phyloP scores from a whole-genome alignment of 2,329 filamentous ascomycete genomes.

The Hypoxylon sp. region DNA sequence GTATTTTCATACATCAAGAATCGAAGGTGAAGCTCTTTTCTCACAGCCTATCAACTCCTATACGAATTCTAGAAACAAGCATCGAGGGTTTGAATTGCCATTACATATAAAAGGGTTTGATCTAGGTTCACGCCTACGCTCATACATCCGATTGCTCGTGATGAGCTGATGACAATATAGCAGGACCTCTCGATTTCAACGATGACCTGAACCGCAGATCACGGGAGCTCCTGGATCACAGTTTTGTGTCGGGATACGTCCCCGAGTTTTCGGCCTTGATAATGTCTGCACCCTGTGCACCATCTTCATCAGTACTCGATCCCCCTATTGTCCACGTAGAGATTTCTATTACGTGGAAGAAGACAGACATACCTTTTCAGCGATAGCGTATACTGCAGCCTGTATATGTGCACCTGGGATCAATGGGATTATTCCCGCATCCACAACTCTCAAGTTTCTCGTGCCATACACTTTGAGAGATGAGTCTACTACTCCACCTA shows the following conservation, averaged over 20 bases:
- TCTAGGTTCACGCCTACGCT: not conserved
- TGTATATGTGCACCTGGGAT: constrained; percentile 57
- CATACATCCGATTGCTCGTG: not conserved
- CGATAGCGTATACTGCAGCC: constrained; percentile 48
- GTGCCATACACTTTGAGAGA: constrained; percentile 60
- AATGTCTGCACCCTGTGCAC: constrained; percentile 59
- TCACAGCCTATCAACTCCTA: not conserved
- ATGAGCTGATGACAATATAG: not conserved
- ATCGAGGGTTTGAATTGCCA: not conserved
- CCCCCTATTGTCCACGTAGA: not conserved
- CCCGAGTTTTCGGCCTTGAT: constrained; percentile 54
- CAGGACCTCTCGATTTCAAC: not conserved
- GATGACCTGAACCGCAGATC: not conserved
- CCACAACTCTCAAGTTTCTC: constrained; percentile 59
- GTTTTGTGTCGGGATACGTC: not conserved
- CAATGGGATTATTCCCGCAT: constrained; percentile 60
- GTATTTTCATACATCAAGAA: too few relatives aligned
- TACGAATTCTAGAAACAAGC: too few relatives aligned
- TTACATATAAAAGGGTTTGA: not conserved
- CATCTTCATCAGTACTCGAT: constrained; percentile 23
- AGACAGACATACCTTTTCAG: constrained; percentile 55
- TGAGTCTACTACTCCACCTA: constrained; percentile 61
- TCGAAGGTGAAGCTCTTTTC: not conserved
- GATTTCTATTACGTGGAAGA: not conserved
- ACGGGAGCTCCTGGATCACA: not conserved